phyloP scores from a whole-genome alignment of 2,329 filamentous ascomycete genomes.

The Botryotinia narcissicola region DNA sequence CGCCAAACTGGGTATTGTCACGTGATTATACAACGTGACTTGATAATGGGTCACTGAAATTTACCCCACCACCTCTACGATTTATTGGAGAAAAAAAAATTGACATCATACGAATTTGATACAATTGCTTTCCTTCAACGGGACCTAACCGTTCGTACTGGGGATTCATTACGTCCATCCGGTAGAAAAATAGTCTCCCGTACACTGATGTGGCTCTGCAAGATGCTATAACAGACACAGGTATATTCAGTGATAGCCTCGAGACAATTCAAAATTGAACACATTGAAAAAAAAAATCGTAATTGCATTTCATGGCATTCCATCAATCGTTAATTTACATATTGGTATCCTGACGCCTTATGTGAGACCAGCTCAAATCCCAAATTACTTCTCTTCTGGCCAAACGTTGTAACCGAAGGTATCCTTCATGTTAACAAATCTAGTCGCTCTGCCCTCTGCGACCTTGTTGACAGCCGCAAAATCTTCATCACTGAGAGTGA shows the following conservation, averaged over 20 bases:
- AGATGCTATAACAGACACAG: not conserved
- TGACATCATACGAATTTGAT: not conserved
- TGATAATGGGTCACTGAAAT: not conserved
- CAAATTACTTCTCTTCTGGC: slow-evolving; percentile 51
- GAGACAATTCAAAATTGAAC: not conserved
- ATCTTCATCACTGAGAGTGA: slow-evolving; percentile 63
- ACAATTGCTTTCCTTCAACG: not conserved
- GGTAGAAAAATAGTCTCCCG: not conserved
- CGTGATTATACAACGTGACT: not conserved
- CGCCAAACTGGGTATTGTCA: rapidly evolving
- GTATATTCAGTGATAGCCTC: not conserved
- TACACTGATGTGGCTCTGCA: not conserved
- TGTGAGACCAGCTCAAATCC: slow-evolving; percentile 11
- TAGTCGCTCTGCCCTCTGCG: slow-evolving; percentile 62
- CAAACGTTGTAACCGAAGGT: slow-evolving; percentile 73
- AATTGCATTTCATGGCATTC: not conserved
- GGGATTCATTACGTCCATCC: not conserved
- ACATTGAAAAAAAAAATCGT: not conserved
- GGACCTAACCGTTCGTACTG: too few relatives aligned
- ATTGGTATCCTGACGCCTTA: not conserved
- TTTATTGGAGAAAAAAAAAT: not conserved
- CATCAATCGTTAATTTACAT: not conserved
- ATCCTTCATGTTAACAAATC: slow-evolving; percentile 81
- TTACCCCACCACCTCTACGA: not conserved
- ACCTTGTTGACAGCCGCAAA: slow-evolving; percentile 56